Percentiles rank a stretch among this genome's conserved stretches.
phyloP scores from a whole-genome alignment of 177 flowering plant genomes.

The Vitis hybrid region DNA sequence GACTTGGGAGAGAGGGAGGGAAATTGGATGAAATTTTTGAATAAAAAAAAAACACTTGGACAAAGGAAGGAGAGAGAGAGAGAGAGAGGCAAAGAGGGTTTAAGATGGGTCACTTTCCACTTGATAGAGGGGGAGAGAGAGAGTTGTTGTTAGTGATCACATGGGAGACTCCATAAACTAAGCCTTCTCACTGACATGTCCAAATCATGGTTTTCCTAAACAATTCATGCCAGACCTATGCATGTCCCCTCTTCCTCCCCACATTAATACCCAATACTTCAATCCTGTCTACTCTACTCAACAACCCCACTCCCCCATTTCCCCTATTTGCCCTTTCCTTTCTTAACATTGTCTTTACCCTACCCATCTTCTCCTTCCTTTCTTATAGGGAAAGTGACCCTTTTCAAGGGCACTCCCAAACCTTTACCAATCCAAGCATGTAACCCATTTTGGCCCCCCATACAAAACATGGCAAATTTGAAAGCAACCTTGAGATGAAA shows the following conservation, averaged over 20 bases:
- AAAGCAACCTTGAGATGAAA: conserved; percentile 2
- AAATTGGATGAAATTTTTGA: conserved; percentile 2
- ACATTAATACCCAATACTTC: conserved; percentile 21
- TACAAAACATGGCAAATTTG: not conserved
- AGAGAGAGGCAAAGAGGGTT: conserved; percentile 4
- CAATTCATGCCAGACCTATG: conserved; percentile 35
- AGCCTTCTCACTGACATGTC: conserved; percentile 31
- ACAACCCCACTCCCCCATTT: not conserved
- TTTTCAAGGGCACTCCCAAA: not conserved
- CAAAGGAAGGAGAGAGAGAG: conserved; percentile 6
- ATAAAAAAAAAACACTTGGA: conserved; percentile 5
- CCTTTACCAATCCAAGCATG: no score
- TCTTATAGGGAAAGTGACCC: not conserved
- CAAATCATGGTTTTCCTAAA: conserved; percentile 51
- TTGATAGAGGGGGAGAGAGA: conserved; percentile 20
- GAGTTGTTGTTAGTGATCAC: conserved; percentile 32
- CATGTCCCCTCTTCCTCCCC: conserved; percentile 29
- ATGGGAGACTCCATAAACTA: conserved; percentile 38
- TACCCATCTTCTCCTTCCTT: not conserved
- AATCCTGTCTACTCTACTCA: conserved; percentile 6
- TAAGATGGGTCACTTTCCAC: conserved; percentile 36
- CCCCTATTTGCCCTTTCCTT: not conserved
- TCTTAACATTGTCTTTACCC: not conserved
- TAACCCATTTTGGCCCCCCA: no score
- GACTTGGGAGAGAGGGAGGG: conserved; percentile 5